Percentiles rank a stretch among this genome's conserved stretches.
Conservation (phyloP, 1,284 basidiomycete genomes). For the Tetrapyrgos nigripes region DNA sequence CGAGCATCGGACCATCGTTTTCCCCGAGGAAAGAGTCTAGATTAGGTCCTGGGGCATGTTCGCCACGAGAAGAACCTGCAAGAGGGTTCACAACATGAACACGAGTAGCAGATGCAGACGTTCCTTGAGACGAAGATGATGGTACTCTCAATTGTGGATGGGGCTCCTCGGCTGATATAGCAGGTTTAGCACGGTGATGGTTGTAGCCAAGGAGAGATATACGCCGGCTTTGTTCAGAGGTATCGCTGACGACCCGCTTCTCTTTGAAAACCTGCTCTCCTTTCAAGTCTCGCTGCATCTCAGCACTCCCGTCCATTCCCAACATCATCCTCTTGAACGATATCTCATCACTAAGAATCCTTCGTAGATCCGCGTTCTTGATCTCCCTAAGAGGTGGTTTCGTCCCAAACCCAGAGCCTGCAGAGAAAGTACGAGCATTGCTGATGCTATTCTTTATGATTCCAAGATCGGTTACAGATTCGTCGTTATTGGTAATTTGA, state of each 20-base stretch:
- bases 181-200: neutral
- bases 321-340: conserved; percentile 16
- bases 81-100: neutral
- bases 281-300: neutral
- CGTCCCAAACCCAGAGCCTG: neutral
- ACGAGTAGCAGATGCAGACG: neutral
- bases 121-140: neutral
- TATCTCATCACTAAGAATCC: conserved; percentile 22
- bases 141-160: neutral
- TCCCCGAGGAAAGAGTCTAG: neutral
- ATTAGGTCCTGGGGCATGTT: neutral
- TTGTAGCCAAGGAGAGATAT: neutral
- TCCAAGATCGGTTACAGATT: neutral
- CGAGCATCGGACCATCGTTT: neutral
- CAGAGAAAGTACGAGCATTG: no score
- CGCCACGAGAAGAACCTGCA: neutral
- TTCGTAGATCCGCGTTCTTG: conserved; percentile 17
- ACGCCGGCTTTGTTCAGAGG: neutral
- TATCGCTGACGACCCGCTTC: neutral
- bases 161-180: no score
- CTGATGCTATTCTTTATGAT: neutral
- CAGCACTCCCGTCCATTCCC: neutral
- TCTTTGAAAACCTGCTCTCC: neutral
- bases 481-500: neutral
- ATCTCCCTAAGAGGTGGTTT: conserved; percentile 12